phyloP scores from a whole-genome alignment of 139 green algal species.

The Chlamydomonas asymmetrica region DNA sequence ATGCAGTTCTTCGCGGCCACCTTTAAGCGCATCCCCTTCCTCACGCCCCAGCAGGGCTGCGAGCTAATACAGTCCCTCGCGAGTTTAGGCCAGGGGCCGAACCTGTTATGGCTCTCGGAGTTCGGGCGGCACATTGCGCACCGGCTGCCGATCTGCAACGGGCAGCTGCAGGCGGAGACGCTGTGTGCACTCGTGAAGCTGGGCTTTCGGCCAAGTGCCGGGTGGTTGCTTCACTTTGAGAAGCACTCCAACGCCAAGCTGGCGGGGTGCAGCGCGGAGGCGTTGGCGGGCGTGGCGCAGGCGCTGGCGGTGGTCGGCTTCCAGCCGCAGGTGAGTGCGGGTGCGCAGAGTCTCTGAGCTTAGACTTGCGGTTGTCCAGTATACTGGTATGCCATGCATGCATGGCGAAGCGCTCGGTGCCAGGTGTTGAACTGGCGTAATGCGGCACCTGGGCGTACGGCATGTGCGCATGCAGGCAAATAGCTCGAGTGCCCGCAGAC shows the following conservation, averaged over 20 bases:
- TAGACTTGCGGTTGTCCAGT: neutral
- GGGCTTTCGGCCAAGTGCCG: constrained; percentile 6
- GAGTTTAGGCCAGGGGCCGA: constrained; percentile 31
- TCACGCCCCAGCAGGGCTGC: constrained; percentile 25
- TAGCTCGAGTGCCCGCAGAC: no score
- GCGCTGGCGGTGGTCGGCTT: constrained; percentile 26
- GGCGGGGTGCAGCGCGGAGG: constrained; percentile 1
- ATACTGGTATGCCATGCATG: no score
- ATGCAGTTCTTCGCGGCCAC: constrained; percentile 25
- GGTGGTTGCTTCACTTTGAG: constrained; percentile 39
- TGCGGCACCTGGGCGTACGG: no score
- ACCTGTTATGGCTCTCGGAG: constrained; percentile 37
- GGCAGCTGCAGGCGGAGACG: constrained; percentile 21
- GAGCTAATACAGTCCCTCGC: constrained; percentile 13
- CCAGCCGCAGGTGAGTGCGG: constrained; percentile 19
- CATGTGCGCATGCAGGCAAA: no score
- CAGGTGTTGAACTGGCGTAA: no score
- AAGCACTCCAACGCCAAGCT: constrained; percentile 18
- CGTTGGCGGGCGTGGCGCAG: constrained; percentile 26
- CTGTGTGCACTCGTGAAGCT: constrained; percentile 25
- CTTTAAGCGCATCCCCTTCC: constrained; percentile 26
- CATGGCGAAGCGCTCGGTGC: no score
- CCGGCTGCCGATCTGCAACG: constrained; percentile 17
- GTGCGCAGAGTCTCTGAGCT: neutral
- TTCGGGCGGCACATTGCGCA: constrained; percentile 13